A percentile compares a stretch with the other conserved stretches of the same genome.
Conservation (phyloP, 1,284 basidiomycete species). For the Ceratobasidium sp. region DNA sequence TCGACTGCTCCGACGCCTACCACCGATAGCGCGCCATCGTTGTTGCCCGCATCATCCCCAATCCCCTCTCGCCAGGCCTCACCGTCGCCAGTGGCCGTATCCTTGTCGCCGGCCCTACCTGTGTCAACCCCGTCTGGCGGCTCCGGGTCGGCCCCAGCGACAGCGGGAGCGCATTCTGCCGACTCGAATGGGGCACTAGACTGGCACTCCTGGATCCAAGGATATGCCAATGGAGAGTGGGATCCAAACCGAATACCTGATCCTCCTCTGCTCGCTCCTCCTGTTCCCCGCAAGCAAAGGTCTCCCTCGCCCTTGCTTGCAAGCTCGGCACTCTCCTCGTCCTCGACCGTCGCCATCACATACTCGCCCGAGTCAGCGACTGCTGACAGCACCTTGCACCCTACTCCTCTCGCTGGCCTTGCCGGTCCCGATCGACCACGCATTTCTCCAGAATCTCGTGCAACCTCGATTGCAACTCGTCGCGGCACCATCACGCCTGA, state of each 20-base stretch:
- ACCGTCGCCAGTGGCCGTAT: neutral
- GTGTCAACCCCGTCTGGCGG: constrained; percentile 3
- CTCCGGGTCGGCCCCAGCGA: constrained; percentile 32
- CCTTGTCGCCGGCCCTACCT: neutral
- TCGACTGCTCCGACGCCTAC: constrained; percentile 42
- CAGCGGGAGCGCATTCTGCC: neutral
- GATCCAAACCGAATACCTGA: constrained; percentile 81
- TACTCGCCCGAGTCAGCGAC: constrained; percentile 35
- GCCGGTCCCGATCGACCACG: constrained; percentile 38
- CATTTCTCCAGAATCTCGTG: constrained; percentile 6
- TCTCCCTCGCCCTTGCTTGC: constrained; percentile 18
- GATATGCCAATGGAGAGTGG: constrained; percentile 83
- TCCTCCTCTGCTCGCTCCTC: constrained; percentile 60
- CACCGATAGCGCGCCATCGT: constrained; percentile 10
- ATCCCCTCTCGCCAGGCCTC: constrained; percentile 26
- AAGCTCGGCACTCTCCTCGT: constrained; percentile 48
- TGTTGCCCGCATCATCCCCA: constrained; percentile 25
- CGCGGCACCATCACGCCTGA: constrained; percentile 44
- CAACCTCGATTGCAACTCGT: constrained; percentile 38
- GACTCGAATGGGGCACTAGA: constrained; percentile 56
- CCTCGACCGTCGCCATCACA: constrained; percentile 41
- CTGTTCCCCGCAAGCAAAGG: constrained; percentile 25
- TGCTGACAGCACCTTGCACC: neutral
- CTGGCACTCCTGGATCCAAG: constrained; percentile 80
- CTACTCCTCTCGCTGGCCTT: constrained; percentile 15